Base-by-base conservation (phyloP, 331 rosid species). In the Arachis monticola region DNA sequence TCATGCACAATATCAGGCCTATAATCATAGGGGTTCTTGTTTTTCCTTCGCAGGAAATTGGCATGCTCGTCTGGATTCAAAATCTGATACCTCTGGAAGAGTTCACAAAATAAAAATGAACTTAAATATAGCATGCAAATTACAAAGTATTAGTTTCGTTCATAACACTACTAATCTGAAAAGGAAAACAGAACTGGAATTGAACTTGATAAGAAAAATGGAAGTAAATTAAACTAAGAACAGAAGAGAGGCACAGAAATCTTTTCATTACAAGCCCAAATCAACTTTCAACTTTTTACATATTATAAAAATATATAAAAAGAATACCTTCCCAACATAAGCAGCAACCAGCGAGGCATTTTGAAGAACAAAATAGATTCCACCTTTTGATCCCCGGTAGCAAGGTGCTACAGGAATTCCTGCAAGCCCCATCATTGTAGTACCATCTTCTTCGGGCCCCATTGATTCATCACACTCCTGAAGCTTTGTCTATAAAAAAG, bases 1-100 rank as follows among this genome's bases (percentile, higher is more conserved):
- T 75, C 72, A 27, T 64, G 72, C 4, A 65, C 73, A n/a, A 75
- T 75, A 11, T 75, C 79, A 75, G 79, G 79, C 50, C 79, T 65
- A 46, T 42, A 75, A 55, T 65, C 66, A 75, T 45, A 65, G 11
- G 73, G 79, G 35, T 75, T 65, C 50, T 22, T 55, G 31, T 75
- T 65, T 27, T 75, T 67, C 67, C 27, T 65, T 14, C 73, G 73
- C 66, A 55, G n/a, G 52, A 53, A 75, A 30, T 1, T 44, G 32
- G 65, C 79, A 65, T 75, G 79, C 55, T 65, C 67, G 3, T 65
- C 79, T 12, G 73, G 67, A 56, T 75, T 75, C 79, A 75, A 30
- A 55, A 75, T 53, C 66, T 65, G 79, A 66, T 55, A 75, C 8
- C n/a, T 75, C 79, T 75, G 79, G 12, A 50, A 50, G 11, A 50